Evolutionary conservation across 2,329 filamentous ascomycete species (phyloP).

Genomic region (Fulvia fulva): DNA sequence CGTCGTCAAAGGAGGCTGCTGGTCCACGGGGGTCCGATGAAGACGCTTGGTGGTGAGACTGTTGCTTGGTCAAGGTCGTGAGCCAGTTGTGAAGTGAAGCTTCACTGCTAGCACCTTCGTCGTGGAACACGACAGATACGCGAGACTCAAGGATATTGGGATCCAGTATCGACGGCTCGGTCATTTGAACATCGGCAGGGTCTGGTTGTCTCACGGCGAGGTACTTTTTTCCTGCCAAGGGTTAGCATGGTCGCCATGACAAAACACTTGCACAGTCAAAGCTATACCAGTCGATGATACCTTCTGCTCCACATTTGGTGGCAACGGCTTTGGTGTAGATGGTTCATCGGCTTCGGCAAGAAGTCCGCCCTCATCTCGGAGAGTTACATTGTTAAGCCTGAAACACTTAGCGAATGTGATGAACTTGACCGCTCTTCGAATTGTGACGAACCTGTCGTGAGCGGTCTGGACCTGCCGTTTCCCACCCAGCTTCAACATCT

Average conservation of each 20-base stretch:
- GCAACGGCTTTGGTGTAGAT: constrained; percentile 11
- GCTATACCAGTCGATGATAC: constrained; percentile 33
- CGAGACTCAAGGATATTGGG: constrained; percentile 31
- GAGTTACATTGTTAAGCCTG: constrained; percentile 15
- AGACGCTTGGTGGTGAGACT: constrained; percentile 7
- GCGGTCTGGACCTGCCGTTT: constrained; percentile 17
- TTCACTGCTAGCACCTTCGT: constrained; percentile 25
- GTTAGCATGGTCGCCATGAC: constrained; percentile 8
- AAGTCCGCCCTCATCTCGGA: constrained; percentile 29
- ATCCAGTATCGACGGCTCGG: constrained; percentile 10
- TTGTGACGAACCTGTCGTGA: constrained; percentile 21
- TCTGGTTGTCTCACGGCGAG: constrained; percentile 21
- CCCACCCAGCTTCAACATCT: constrained; percentile 25
- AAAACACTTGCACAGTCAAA: not conserved
- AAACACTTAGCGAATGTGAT: constrained; percentile 11
- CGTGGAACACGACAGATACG: constrained; percentile 33
- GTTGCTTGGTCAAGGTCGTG: constrained; percentile 21
- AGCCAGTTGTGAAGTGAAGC: constrained; percentile 29
- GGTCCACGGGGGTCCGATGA: constrained; percentile 7
- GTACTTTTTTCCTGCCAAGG: constrained; percentile 25
- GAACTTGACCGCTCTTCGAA: not conserved
- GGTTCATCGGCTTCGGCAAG: constrained; percentile 14
- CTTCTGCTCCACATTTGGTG: constrained; percentile 31
- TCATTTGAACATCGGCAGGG: not conserved
- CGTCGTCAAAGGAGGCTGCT: constrained; percentile 19